These are phyloP conservation scores for Silybum marianum DNA, from an alignment of 129 eudicot species.

Conservation along the genomic window DNA sequence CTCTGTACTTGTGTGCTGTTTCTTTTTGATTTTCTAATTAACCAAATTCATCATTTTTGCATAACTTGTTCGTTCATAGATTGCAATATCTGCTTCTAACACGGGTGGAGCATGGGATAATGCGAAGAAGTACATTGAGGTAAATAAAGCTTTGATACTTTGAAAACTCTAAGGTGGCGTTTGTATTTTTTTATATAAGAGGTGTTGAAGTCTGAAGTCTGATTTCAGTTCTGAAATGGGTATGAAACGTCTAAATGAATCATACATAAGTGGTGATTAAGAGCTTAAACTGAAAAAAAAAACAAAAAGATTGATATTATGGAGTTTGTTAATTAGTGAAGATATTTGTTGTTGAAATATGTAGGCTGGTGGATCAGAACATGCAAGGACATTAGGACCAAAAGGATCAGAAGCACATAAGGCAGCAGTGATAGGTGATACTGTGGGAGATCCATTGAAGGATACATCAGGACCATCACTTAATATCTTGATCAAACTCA, in stretches of 20 bases:
- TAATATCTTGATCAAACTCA: slow-evolving; percentile 55
- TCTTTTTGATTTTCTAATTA: too few relatives aligned
- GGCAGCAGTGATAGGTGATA: slow-evolving; percentile 61
- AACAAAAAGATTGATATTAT: not conserved
- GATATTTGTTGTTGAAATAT: not conserved
- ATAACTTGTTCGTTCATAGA: slow-evolving; percentile 3
- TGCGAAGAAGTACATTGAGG: slow-evolving; percentile 65
- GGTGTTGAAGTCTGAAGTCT: too few relatives aligned
- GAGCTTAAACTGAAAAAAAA: too few relatives aligned
- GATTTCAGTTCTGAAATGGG: too few relatives aligned
- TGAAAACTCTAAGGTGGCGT: not conserved
- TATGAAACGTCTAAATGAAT: too few relatives aligned
- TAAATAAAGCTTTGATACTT: slow-evolving; percentile 17
- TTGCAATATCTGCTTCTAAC: slow-evolving; percentile 62
- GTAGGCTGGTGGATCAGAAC: slow-evolving; percentile 50
- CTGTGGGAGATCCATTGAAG: slow-evolving; percentile 54
- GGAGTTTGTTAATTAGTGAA: not conserved
- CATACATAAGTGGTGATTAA: too few relatives aligned
- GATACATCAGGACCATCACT: slow-evolving; percentile 59
- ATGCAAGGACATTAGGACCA: slow-evolving; percentile 51
- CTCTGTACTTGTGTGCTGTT: too few relatives aligned
- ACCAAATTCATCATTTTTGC: not conserved
- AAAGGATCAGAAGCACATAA: slow-evolving; percentile 62
- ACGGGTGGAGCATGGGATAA: slow-evolving; percentile 67
- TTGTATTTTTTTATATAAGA: too few relatives aligned